Conservation (phyloP, 805 yeast genomes). For the Ogataea corticis region DNA sequence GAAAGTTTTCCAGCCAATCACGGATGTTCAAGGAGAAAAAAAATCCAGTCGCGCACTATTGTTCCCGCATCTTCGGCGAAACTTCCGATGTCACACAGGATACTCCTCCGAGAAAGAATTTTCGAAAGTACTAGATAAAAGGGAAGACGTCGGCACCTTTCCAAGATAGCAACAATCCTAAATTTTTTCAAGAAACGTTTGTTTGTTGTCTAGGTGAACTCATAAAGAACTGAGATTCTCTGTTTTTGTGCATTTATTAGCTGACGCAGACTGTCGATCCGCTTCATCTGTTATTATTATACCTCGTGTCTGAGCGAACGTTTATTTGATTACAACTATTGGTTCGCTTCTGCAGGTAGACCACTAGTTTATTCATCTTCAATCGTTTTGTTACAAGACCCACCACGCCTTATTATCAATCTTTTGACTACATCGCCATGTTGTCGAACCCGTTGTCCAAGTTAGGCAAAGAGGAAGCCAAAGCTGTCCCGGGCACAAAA, state of each 20-base stretch:
- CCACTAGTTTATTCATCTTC: not conserved
- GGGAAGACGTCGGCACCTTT: not conserved
- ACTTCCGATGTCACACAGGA: constrained; percentile 12
- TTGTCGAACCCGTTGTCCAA: not conserved
- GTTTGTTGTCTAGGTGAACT: no score
- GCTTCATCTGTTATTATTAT: no score
- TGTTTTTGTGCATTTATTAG: not conserved
- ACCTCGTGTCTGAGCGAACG: not conserved
- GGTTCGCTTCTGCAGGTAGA: not conserved
- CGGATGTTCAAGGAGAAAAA: constrained; percentile 3
- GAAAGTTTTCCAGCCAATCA: constrained; percentile 11
- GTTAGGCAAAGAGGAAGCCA: not conserved
- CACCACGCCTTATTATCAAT: not conserved
- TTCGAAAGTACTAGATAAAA: constrained; percentile 11
- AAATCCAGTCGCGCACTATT: not conserved
- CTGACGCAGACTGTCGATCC: not conserved
- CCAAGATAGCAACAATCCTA: not conserved
- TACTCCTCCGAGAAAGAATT: constrained; percentile 10
- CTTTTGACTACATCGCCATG: not conserved
- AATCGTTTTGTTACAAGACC: no score
- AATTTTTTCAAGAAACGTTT: not conserved
- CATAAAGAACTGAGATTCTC: no score
- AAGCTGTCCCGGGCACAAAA: not conserved
- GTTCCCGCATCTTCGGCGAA: constrained; percentile 12
- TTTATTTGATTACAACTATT: not conserved